Evolutionary conservation across 2,329 filamentous ascomycete genomes (phyloP).

Genomic region (Hymenoscyphus repandus): DNA sequence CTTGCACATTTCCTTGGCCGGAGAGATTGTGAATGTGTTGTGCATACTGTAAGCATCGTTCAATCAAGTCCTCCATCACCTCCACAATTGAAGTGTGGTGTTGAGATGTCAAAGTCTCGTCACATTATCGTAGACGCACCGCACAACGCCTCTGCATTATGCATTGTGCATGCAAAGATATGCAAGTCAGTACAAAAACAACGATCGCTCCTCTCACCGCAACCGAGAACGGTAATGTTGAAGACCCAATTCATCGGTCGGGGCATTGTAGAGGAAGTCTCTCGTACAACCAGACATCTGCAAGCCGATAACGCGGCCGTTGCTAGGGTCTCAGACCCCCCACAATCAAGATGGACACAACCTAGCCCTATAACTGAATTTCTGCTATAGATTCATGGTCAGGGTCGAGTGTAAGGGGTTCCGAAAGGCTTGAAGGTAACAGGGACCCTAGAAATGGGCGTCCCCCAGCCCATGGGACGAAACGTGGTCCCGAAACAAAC

Average conservation of each 20-base stretch:
- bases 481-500: conserved; percentile 4
- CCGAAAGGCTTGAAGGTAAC: no score
- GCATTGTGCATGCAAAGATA: background rate
- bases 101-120: background rate
- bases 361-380: background rate
- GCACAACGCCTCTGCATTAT: background rate
- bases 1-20: background rate
- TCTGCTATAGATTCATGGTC: background rate
- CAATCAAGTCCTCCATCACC: background rate
- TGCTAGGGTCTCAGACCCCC: background rate
- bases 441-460: no score
- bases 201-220: background rate
- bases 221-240: background rate
- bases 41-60: background rate
- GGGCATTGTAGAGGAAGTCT: background rate
- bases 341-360: background rate
- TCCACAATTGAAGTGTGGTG: background rate
- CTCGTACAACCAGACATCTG: background rate
- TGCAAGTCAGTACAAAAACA: background rate
- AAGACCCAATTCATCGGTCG: background rate
- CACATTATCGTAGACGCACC: background rate
- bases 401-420: no score
- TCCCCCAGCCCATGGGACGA: background rate
- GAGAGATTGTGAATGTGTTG: background rate
- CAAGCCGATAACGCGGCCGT: background rate